A percentile compares a stretch with the other conserved stretches of the same genome.
Conservation (phyloP, 2,329 filamentous ascomycete species). For the Plenodomus tracheiphilus region DNA sequence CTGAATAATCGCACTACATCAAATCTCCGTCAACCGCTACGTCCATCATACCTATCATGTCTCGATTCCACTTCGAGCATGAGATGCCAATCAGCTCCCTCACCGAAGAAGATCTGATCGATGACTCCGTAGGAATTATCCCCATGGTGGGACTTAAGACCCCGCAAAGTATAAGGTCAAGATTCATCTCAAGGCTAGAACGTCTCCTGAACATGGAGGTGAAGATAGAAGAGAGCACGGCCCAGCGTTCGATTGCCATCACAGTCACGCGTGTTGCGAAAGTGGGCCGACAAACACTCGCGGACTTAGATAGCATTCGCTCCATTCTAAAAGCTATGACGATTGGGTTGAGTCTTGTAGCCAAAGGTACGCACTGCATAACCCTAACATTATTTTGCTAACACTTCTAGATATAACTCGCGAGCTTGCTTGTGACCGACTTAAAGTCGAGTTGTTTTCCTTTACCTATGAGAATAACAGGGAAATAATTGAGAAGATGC, state of each 20-base stretch:
- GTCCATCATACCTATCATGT: no score
- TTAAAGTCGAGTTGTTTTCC: constrained; percentile 1
- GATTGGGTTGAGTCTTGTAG: neutral
- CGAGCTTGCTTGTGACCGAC: neutral
- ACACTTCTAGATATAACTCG: neutral
- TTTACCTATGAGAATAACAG: neutral
- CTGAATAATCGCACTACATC: no score
- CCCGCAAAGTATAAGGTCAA: neutral
- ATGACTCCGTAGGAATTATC: neutral
- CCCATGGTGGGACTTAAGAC: neutral
- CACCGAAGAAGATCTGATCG: constrained; percentile 1
- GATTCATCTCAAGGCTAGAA: neutral
- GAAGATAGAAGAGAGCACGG: neutral
- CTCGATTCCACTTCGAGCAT: neutral
- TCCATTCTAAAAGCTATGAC: neutral
- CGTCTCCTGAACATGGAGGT: neutral
- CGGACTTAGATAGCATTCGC: neutral
- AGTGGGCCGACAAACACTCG: neutral
- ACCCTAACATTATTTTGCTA: neutral
- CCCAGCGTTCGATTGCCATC: neutral
- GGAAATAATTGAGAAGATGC: neutral
- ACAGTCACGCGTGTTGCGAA: neutral
- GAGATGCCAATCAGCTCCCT: neutral
- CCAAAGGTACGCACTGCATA: neutral
- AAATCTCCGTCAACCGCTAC: no score